A percentile compares a stretch with the other conserved stretches of the same genome.
phyloP scores from a whole-genome alignment of 768 basidiomycete genomes.

The Leucosporidium creatinivorum region DNA sequence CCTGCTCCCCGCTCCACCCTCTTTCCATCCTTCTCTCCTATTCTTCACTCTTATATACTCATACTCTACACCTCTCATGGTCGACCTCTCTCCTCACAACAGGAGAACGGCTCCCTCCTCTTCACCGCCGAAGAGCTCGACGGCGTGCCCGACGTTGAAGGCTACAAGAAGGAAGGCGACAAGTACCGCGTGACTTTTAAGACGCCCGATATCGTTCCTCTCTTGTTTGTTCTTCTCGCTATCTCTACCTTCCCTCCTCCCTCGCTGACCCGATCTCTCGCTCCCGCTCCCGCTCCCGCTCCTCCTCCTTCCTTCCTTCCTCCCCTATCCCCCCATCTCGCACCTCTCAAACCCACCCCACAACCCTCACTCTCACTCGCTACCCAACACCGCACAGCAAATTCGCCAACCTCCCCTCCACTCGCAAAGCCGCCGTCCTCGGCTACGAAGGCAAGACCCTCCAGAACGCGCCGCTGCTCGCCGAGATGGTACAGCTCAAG shows the following conservation, averaged over 20 bases:
- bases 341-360: background rate
- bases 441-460: conserved; percentile 62
- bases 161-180: conserved; percentile 45
- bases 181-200: conserved; percentile 70
- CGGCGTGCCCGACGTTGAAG: conserved; percentile 61
- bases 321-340: background rate
- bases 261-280: too few species aligned
- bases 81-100: too few species aligned
- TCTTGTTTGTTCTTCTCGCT: conserved; percentile 47
- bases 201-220: conserved; percentile 70
- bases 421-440: conserved; percentile 59
- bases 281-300: background rate
- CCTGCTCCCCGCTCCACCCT: too few species aligned
- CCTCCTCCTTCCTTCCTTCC: too few species aligned
- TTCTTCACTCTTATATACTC: too few species aligned
- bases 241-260: background rate
- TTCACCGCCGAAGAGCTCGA: conserved; percentile 57
- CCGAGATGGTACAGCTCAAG: conserved; percentile 61
- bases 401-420: conserved; percentile 63
- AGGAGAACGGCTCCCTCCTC: conserved; percentile 54
- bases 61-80: too few species aligned
- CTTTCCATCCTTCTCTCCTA: too few species aligned
- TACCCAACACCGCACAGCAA: conserved; percentile 44
- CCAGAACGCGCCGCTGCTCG: conserved; percentile 63
- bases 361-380: conserved; percentile 48